phyloP scores from a whole-genome alignment of 768 basidiomycete species.

The Chalciporus pseudorubinellus region DNA sequence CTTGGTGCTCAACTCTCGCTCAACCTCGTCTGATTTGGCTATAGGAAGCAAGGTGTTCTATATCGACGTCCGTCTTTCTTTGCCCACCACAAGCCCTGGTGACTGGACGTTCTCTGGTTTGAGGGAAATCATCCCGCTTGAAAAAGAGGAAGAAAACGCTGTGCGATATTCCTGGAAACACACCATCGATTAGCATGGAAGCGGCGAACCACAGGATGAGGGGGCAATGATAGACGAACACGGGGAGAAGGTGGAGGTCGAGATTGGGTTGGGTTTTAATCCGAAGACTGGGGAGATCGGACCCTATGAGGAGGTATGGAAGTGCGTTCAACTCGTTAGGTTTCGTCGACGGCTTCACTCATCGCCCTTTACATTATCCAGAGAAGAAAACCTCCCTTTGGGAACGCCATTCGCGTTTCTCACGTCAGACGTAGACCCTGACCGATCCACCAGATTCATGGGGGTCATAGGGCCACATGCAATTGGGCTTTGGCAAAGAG shows the following conservation, averaged over 20 bases:
- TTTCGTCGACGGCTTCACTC: not conserved
- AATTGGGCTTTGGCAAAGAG: constrained; percentile 13
- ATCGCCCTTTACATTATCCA: not conserved
- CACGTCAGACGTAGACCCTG: constrained; percentile 4
- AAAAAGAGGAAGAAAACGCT: not conserved
- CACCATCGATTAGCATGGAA: constrained; percentile 16
- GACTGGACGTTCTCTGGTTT: constrained; percentile 16
- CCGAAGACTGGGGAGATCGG: constrained; percentile 14
- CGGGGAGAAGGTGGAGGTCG: constrained; percentile 12
- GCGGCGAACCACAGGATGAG: constrained; percentile 10
- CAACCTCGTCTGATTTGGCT: constrained; percentile 1
- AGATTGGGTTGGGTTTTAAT: constrained; percentile 12
- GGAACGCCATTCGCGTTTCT: constrained; percentile 18
- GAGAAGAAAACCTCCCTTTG: constrained; percentile 7
- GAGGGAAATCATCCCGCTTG: constrained; percentile 7
- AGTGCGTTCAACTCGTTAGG: constrained; percentile 6
- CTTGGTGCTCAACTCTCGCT: constrained; percentile 19
- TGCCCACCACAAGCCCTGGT: not conserved
- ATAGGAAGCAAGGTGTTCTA: constrained; percentile 8
- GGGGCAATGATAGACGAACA: constrained; percentile 4
- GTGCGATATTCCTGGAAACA: constrained; percentile 17
- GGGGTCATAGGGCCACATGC: constrained; percentile 18
- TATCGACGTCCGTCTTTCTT: constrained; percentile 18
- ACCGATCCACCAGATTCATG: constrained; percentile 17
- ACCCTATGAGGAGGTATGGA: constrained; percentile 21